These are phyloP conservation scores for Nevesoporus exiguus DNA, from an alignment of 768 basidiomycete species.

Conservation along the genomic window DNA sequence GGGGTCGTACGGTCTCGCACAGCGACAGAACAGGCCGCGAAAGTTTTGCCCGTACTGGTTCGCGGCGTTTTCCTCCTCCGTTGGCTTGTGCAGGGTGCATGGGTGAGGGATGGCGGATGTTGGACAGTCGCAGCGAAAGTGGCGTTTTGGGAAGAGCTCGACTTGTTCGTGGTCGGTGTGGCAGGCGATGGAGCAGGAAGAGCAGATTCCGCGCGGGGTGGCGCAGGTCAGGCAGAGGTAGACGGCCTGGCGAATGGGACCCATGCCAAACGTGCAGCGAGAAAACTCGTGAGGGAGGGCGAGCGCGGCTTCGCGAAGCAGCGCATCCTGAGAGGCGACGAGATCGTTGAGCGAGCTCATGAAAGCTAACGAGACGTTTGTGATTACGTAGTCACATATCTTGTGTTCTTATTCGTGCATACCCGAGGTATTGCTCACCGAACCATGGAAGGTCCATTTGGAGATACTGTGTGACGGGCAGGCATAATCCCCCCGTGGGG, in stretches of 20 bases:
- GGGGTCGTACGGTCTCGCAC: constrained; percentile 67
- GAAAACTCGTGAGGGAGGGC: constrained; percentile 62
- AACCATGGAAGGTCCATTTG: too few relatives aligned
- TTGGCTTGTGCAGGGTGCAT: constrained; percentile 58
- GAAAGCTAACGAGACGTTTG: too few relatives aligned
- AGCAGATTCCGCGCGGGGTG: constrained; percentile 66
- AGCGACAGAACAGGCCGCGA: constrained; percentile 67
- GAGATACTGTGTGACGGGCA: too few relatives aligned
- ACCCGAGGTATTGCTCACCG: too few relatives aligned
- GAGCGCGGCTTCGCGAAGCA: constrained; percentile 37
- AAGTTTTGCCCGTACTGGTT: constrained; percentile 80
- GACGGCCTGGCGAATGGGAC: constrained; percentile 69
- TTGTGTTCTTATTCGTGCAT: too few relatives aligned
- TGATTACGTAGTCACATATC: not conserved
- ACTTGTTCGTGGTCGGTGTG: constrained; percentile 85
- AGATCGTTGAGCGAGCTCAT: constrained; percentile 38
- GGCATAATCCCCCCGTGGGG: not conserved
- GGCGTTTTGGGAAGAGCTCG: constrained; percentile 82
- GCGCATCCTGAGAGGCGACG: constrained; percentile 27
- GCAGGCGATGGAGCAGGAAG: constrained; percentile 83
- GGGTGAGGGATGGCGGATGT: constrained; percentile 56
- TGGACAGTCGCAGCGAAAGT: constrained; percentile 84
- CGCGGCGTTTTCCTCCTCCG: constrained; percentile 51
- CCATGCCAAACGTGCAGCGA: constrained; percentile 60
- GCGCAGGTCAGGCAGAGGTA: constrained; percentile 79